Evolutionary conservation across 228 moss, liverwort and hornwort species (phyloP).

Genomic region (Sphagnum fallax): DNA sequence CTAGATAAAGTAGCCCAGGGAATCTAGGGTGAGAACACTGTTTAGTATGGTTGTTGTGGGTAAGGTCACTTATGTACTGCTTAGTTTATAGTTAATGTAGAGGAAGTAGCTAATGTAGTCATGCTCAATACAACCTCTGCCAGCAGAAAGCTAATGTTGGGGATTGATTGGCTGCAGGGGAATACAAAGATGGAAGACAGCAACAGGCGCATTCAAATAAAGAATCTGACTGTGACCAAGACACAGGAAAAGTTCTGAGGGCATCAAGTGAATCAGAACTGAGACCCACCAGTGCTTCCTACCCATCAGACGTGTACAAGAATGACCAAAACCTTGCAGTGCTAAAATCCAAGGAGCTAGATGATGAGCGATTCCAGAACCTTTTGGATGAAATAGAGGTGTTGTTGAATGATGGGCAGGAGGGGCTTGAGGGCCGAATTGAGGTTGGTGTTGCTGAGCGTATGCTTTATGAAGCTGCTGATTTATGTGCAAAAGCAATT

Average conservation of each 20-base stretch:
- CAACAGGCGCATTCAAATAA: constrained; percentile 2
- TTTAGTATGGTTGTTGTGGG: too few relatives aligned
- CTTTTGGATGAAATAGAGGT: constrained; percentile 77
- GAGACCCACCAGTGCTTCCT: constrained; percentile 26
- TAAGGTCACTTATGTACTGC: too few relatives aligned
- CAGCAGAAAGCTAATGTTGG: too few relatives aligned
- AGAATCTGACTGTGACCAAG: constrained; percentile 14
- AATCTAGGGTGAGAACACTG: too few relatives aligned
- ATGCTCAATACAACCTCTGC: too few relatives aligned
- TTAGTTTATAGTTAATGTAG: too few relatives aligned
- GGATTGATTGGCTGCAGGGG: too few relatives aligned
- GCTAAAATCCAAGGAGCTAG: constrained; percentile 29
- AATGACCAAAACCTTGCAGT: constrained; percentile 44
- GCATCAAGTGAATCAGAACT: constrained; percentile 11
- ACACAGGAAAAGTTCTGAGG: constrained; percentile 5
- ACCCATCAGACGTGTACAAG: constrained; percentile 24
- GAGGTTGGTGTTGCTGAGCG: constrained; percentile 95
- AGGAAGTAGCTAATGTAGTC: too few relatives aligned
- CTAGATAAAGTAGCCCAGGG: too few relatives aligned
- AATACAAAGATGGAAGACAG: too few relatives aligned
- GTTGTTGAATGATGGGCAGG: constrained; percentile 74
- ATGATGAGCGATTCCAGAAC: constrained; percentile 46
- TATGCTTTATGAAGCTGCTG: constrained; percentile 84
- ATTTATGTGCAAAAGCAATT: constrained; percentile 61
- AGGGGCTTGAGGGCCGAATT: constrained; percentile 83